Conservation (phyloP, 208 protist species). For the Jaenimonas drosophilae region DNA sequence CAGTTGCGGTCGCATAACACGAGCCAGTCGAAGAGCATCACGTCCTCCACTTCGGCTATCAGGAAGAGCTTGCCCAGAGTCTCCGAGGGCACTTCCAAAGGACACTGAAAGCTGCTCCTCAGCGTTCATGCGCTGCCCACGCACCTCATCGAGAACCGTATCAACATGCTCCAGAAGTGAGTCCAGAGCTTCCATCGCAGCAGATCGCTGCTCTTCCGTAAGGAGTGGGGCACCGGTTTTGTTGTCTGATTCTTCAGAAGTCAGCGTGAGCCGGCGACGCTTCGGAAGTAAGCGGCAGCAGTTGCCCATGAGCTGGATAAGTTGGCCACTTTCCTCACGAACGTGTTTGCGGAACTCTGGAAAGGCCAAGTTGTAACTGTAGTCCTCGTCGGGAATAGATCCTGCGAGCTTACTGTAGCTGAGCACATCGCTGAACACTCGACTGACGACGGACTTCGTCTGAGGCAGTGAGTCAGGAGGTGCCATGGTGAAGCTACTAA, state of each 20-base stretch:
- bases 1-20: constrained; percentile 62
- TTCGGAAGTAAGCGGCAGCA: constrained; percentile 59
- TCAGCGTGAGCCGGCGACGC: constrained; percentile 33
- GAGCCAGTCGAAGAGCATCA: constrained; percentile 10
- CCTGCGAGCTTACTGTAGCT: constrained; percentile 53
- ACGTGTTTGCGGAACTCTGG: constrained; percentile 60
- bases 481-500: no score
- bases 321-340: constrained; percentile 30
- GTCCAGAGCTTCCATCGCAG: constrained; percentile 78
- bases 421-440: constrained; percentile 50
- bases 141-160: constrained; percentile 65
- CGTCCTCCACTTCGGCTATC: background rate
- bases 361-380: constrained; percentile 81
- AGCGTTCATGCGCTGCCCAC: constrained; percentile 41
- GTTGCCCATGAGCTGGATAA: constrained; percentile 55
- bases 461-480: no score
- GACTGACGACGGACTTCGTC: constrained; percentile 48
- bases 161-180: constrained; percentile 81
- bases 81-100: constrained; percentile 57
- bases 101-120: constrained; percentile 69
- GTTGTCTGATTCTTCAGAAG: constrained; percentile 1
- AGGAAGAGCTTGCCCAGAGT: background rate
- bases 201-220: constrained; percentile 32
- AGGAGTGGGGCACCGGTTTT: constrained; percentile 15
- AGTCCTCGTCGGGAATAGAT: constrained; percentile 57